phyloP scores from a whole-genome alignment of 2,329 filamentous ascomycete species.

The Aspergillus udagawae region DNA sequence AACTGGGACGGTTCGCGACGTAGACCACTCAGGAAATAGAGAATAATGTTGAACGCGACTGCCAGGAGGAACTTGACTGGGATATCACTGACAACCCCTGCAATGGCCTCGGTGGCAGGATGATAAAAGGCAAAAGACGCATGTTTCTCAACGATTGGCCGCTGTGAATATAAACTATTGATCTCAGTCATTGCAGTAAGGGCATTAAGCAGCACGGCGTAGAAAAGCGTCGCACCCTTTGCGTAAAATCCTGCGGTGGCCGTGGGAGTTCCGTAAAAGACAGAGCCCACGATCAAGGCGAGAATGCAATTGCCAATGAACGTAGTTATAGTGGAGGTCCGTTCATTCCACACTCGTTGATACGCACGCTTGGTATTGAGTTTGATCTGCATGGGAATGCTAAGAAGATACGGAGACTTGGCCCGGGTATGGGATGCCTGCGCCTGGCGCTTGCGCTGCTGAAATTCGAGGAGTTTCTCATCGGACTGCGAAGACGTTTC shows the following conservation, averaged over 20 bases:
- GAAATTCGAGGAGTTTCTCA: constrained; percentile 29
- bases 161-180: constrained; percentile 38
- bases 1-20: constrained; percentile 69
- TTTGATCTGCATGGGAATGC: constrained; percentile 67
- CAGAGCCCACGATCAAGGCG: constrained; percentile 70
- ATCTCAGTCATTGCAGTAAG: constrained; percentile 51
- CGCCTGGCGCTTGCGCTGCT: constrained; percentile 30
- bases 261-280: constrained; percentile 70
- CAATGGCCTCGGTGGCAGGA: constrained; percentile 16
- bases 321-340: constrained; percentile 63
- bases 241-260: constrained; percentile 68
- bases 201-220: constrained; percentile 79
- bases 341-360: constrained; percentile 69
- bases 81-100: constrained; percentile 35
- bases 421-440: constrained; percentile 48
- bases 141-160: constrained; percentile 27
- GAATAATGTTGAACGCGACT: constrained; percentile 68
- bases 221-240: constrained; percentile 76
- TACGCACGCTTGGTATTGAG: constrained; percentile 79
- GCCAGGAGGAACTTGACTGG: constrained; percentile 72
- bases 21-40: constrained; percentile 85
- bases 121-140: constrained; percentile 28
- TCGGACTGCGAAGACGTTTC: constrained; percentile 22
- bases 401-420: constrained; percentile 73
- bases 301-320: constrained; percentile 64